Conservation (phyloP, 2,329 filamentous ascomycete species). For the Basipetospora sp. region DNA sequence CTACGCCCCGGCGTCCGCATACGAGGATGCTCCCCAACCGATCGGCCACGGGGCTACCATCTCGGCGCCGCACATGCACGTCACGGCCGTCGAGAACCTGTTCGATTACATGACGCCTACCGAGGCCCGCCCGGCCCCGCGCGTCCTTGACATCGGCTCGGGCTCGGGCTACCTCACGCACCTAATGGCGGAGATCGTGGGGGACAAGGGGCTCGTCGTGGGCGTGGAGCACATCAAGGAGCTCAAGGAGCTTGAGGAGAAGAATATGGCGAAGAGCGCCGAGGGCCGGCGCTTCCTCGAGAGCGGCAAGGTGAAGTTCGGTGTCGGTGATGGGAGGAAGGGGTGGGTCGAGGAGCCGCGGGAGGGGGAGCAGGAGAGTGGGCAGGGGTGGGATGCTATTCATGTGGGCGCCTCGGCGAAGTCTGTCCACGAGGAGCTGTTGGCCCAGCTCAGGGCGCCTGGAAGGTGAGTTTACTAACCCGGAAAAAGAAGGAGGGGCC, state of each 20-base stretch:
- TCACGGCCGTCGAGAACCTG: conserved; percentile 35
- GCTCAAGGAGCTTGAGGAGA: conserved; percentile 45
- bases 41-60: conserved; percentile 44
- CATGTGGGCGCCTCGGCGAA: conserved; percentile 82
- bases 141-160: conserved; percentile 60
- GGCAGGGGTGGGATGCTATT: conserved; percentile 69
- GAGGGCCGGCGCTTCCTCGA: conserved; percentile 46
- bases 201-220: conserved; percentile 38
- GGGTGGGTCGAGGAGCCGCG: conserved; percentile 39
- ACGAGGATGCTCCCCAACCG: conserved; percentile 43
- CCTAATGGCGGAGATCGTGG: conserved; percentile 66
- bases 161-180: conserved; percentile 78
- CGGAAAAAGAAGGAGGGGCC: no score
- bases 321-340: conserved; percentile 58
- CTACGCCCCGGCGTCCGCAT: conserved; percentile 59
- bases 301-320: conserved; percentile 52
- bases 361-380: conserved; percentile 31
- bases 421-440: conserved; percentile 54
- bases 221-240: conserved; percentile 60
- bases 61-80: conserved; percentile 48
- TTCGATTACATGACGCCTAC: conserved; percentile 28
- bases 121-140: conserved; percentile 19
- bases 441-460: conserved; percentile 64
- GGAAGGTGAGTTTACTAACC: conserved; percentile 40
- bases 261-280: conserved; percentile 50